These are phyloP conservation scores for Backusella circina DNA, from an alignment of 192 early-diverging fungal species.

Conservation along the genomic window DNA sequence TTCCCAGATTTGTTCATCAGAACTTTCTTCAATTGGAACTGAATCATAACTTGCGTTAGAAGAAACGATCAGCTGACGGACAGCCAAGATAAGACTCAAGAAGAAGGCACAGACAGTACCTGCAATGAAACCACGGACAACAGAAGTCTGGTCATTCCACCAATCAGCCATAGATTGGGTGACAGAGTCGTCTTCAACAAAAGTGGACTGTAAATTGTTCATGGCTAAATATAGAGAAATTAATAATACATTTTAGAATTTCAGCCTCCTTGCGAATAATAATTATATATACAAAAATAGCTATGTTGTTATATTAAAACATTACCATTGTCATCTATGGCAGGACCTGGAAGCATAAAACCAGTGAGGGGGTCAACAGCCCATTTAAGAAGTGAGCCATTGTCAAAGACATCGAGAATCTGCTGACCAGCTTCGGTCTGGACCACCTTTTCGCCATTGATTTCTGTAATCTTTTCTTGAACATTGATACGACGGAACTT, in stretches of 20 bases:
- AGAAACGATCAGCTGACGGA: conserved; percentile 21
- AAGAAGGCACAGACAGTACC: conserved; percentile 21
- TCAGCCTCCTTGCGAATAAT: no score
- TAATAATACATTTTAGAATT: neutral
- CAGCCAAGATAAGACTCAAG: conserved; percentile 18
- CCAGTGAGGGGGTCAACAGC: conserved; percentile 36
- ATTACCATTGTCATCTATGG: neutral
- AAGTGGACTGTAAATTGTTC: neutral
- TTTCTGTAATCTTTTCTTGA: conserved; percentile 45
- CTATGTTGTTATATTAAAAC: neutral
- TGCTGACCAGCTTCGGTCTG: conserved; percentile 53
- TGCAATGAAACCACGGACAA: conserved; percentile 19
- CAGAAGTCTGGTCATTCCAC: conserved; percentile 25
- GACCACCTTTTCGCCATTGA: conserved; percentile 49
- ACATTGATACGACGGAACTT: conserved; percentile 48
- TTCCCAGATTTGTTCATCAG: neutral
- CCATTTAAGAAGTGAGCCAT: conserved; percentile 39
- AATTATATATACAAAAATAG: no score
- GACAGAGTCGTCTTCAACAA: neutral
- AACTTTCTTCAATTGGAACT: neutral
- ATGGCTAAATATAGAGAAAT: conserved; percentile 5
- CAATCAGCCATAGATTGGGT: conserved; percentile 20
- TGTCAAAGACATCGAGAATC: conserved; percentile 50
- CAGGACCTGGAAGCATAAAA: conserved; percentile 23
- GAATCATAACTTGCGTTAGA: conserved; percentile 9